These are phyloP conservation scores for Xylaria polymorpha DNA, from an alignment of 2,329 filamentous ascomycete genomes.

Conservation along the genomic window DNA sequence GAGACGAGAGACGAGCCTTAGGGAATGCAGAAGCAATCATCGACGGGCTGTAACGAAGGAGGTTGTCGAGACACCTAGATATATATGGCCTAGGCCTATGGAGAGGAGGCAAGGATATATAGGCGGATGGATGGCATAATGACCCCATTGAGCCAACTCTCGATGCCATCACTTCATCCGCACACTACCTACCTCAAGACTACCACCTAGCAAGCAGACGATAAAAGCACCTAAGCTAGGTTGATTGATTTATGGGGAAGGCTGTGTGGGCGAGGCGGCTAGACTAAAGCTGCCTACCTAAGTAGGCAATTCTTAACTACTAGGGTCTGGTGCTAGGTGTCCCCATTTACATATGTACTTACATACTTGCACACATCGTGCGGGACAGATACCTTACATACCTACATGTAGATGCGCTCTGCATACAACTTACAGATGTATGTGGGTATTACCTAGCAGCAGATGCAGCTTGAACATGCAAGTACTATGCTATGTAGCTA, in stretches of 20 bases:
- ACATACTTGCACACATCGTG: not conserved
- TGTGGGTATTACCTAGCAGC: constrained; percentile 1
- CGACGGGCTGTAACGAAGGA: constrained; percentile 31
- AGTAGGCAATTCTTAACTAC: constrained; percentile 33
- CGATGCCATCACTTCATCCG: constrained; percentile 43
- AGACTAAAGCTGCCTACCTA: constrained; percentile 37
- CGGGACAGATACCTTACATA: constrained; percentile 11
- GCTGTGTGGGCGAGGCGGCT: constrained; percentile 43
- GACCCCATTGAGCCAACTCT: constrained; percentile 46
- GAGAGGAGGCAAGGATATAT: constrained; percentile 62
- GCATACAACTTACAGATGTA: constrained; percentile 8
- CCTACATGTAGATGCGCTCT: not conserved
- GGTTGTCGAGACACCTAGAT: constrained; percentile 40
- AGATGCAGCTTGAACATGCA: constrained; percentile 14
- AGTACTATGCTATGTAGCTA: too few species aligned
- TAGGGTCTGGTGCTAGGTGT: not conserved
- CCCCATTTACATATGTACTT: not conserved
- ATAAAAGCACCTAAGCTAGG: constrained; percentile 36
- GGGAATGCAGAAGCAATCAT: constrained; percentile 46
- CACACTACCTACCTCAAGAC: constrained; percentile 20
- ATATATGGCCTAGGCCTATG: constrained; percentile 46
- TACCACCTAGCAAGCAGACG: constrained; percentile 10
- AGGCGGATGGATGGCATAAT: constrained; percentile 50
- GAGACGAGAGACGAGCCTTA: constrained; percentile 37
- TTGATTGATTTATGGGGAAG: constrained; percentile 44